Evolutionary conservation across 129 eudicot genomes (phyloP).

Genomic region (Scalesia atractyloides): DNA sequence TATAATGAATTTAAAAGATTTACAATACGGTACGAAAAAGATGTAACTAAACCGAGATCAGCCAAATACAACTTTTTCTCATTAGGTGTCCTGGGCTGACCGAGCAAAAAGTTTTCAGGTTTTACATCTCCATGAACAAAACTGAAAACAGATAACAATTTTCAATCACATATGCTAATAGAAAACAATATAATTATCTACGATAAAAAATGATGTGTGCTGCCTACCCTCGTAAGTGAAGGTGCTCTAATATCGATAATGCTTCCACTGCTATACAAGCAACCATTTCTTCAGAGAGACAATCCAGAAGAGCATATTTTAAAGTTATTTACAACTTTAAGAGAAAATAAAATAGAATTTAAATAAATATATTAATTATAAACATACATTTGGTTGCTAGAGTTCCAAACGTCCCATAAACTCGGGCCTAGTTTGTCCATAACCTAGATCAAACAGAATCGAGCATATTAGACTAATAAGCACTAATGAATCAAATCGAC

Average conservation of each 20-base stretch:
- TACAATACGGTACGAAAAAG: background rate
- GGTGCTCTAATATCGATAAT: slow-evolving; percentile 74
- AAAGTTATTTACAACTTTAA: background rate
- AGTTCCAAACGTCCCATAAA: slow-evolving; percentile 97
- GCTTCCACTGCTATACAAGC: slow-evolving; percentile 94
- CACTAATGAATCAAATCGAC: background rate
- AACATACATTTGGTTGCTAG: slow-evolving; percentile 54
- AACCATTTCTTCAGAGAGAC: slow-evolving; percentile 88
- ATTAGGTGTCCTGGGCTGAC: slow-evolving; percentile 75
- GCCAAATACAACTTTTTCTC: slow-evolving; percentile 83
- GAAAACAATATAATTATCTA: background rate
- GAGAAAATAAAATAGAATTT: background rate
- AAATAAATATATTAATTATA: background rate
- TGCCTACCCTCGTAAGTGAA: slow-evolving; percentile 74
- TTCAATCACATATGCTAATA: background rate
- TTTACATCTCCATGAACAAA: slow-evolving; percentile 96
- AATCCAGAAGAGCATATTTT: slow-evolving; percentile 15
- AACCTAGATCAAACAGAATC: slow-evolving; percentile 41
- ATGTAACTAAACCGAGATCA: slow-evolving; percentile 87
- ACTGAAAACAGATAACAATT: slow-evolving; percentile 36
- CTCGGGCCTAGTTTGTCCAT: slow-evolving; percentile 98
- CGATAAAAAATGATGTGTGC: background rate
- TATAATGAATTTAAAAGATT: background rate
- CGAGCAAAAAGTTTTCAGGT: slow-evolving; percentile 93
- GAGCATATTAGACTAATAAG: background rate